A percentile compares a stretch with the other conserved stretches of the same genome.
Evolutionary conservation across 805 yeast species (phyloP).

Genomic region (Zygotorulaspora chibaensis): DNA sequence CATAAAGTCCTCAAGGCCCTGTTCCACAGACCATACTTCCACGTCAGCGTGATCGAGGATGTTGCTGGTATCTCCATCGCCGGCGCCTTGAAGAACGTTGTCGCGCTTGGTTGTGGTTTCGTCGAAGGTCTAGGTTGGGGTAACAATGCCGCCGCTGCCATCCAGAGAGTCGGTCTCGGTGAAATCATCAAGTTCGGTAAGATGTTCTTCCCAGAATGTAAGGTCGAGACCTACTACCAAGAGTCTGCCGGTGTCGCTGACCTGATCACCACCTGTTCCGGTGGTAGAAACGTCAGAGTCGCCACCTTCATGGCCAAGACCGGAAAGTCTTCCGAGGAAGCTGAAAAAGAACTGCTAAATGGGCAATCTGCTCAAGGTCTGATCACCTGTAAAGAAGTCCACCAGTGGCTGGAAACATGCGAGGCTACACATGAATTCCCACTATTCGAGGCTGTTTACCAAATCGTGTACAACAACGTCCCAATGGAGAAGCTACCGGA

Average conservation of each 20-base stretch:
- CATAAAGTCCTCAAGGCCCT: conserved; percentile 65
- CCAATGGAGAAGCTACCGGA: conserved; percentile 72
- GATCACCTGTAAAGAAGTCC: conserved; percentile 85
- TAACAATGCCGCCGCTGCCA: conserved; percentile 95
- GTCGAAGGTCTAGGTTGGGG: conserved; percentile 99
- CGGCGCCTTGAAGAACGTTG: conserved; percentile 95
- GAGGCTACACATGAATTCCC: conserved; percentile 68
- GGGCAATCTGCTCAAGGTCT: conserved; percentile 98
- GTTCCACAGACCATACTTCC: conserved; percentile 98
- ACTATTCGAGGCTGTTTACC: conserved; percentile 60
- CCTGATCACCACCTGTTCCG: conserved; percentile 93
- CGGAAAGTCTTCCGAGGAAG: conserved; percentile 69
- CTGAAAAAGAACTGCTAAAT: conserved; percentile 81
- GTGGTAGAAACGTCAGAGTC: conserved; percentile 94
- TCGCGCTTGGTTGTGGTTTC: conserved; percentile 94
- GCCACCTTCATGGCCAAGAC: conserved; percentile 81
- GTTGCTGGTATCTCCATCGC: conserved; percentile 95
- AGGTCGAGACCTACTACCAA: conserved; percentile 77
- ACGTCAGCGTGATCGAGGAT: conserved; percentile 86
- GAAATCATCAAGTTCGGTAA: conserved; percentile 87
- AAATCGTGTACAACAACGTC: conserved; percentile 71
- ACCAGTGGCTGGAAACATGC: conserved; percentile 60
- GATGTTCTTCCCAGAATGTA: conserved; percentile 70
- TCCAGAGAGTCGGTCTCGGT: conserved; percentile 90
- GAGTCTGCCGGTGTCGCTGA: conserved; percentile 99